Conservation (phyloP, 371 early-diverging fungal genomes). For the Conidiobolus incongruus region DNA sequence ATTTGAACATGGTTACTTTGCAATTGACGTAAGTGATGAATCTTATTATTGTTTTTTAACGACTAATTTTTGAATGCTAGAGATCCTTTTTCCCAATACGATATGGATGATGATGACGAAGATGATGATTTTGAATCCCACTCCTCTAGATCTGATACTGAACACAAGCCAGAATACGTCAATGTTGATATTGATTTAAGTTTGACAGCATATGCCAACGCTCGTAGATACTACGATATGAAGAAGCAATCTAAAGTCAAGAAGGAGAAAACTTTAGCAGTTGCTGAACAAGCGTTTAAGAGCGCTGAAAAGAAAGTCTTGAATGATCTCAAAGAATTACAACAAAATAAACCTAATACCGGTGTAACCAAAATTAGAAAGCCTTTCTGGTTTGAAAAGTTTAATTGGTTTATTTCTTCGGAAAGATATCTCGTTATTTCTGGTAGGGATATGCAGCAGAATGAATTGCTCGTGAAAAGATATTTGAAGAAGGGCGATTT, state of each 20-base stretch:
- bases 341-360: conserved; percentile 42
- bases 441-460: conserved; percentile 93
- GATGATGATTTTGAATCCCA: conserved; percentile 11
- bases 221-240: conserved; percentile 66
- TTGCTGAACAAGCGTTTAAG: conserved; percentile 66
- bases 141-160: neutral
- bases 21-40: too few species aligned
- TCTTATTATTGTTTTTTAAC: too few species aligned
- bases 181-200: conserved; percentile 69
- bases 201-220: conserved; percentile 77
- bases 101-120: conserved; percentile 9
- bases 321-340: conserved; percentile 26
- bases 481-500: conserved; percentile 62
- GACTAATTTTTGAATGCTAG: conserved; percentile 5
- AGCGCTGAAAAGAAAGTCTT: conserved; percentile 75
- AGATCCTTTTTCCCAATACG: neutral
- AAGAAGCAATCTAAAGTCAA: conserved; percentile 63
- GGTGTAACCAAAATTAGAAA: conserved; percentile 71
- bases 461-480: conserved; percentile 88
- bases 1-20: conserved; percentile 46
- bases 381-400: conserved; percentile 99
- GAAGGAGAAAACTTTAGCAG: conserved; percentile 73
- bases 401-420: conserved; percentile 90
- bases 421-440: conserved; percentile 91
- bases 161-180: conserved; percentile 8